Percentiles rank a stretch among this genome's conserved stretches.
Evolutionary conservation across 1,284 basidiomycete species (phyloP).

Genomic region (Grifola frondosa): DNA sequence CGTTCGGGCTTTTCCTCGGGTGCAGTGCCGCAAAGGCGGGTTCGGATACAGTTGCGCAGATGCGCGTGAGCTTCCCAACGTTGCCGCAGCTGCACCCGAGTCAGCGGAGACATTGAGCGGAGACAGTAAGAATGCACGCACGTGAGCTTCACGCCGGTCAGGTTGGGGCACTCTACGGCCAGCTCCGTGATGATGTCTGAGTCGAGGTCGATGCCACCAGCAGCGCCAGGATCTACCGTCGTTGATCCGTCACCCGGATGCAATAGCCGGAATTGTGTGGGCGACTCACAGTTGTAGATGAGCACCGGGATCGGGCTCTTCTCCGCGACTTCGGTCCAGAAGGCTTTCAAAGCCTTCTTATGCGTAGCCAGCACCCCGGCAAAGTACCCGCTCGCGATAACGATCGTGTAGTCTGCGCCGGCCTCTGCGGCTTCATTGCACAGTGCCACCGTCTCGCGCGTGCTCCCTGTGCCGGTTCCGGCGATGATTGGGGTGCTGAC

Average conservation of each 20-base stretch:
- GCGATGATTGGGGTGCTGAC: conserved; percentile 67
- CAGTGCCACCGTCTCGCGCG: conserved; percentile 75
- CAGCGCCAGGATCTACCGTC: conserved; percentile 71
- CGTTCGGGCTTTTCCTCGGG: conserved; percentile 63
- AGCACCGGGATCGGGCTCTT: conserved; percentile 78
- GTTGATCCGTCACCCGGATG: conserved; percentile 6
- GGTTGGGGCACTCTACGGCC: conserved; percentile 68
- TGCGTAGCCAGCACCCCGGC: conserved; percentile 65
- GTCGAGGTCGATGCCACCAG: conserved; percentile 83
- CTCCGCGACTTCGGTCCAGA: conserved; percentile 72
- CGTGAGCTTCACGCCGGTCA: conserved; percentile 87
- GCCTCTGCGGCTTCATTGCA: conserved; percentile 72
- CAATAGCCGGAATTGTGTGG: background rate
- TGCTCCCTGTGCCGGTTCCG: conserved; percentile 80
- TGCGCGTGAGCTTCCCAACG: conserved; percentile 86
- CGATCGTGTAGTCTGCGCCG: conserved; percentile 82
- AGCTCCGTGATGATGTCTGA: conserved; percentile 83
- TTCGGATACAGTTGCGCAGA: conserved; percentile 68
- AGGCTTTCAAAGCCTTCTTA: conserved; percentile 72
- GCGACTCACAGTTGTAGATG: conserved; percentile 27
- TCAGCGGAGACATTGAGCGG: background rate
- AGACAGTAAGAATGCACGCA: conserved; percentile 37
- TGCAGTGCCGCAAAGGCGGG: conserved; percentile 53
- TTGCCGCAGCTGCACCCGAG: conserved; percentile 68
- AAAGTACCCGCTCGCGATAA: conserved; percentile 84